Conservation (phyloP, 495 filamentous ascomycete genomes). For the Pyrenula massariospora region DNA sequence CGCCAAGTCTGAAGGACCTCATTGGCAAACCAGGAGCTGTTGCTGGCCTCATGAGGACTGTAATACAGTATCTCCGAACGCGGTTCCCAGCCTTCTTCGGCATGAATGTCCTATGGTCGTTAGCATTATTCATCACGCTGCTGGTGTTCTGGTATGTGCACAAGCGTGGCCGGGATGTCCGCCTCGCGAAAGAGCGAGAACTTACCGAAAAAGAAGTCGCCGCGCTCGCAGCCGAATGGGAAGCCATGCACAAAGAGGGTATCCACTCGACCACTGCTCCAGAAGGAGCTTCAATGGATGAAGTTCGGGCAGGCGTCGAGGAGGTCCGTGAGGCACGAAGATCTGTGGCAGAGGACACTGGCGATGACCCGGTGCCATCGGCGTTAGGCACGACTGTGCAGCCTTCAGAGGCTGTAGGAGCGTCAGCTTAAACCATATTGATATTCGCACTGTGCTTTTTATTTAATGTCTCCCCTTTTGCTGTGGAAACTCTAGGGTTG, state of each 20-base stretch:
- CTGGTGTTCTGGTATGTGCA: slow-evolving; percentile 97
- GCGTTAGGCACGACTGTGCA: background rate
- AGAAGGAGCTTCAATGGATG: slow-evolving; percentile 26
- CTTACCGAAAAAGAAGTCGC: slow-evolving; percentile 37
- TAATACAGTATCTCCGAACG: slow-evolving; percentile 71
- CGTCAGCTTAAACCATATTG: background rate
- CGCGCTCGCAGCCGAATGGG: slow-evolving; percentile 26
- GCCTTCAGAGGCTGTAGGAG: slow-evolving; percentile 3
- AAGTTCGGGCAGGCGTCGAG: slow-evolving; percentile 28
- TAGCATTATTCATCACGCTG: slow-evolving; percentile 59
- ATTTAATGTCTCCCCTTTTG: too few species aligned
- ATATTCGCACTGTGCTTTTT: too few species aligned
- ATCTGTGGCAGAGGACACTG: slow-evolving; percentile 5
- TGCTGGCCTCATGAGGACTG: slow-evolving; percentile 67
- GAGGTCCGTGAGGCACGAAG: slow-evolving; percentile 24
- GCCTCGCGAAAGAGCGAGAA: slow-evolving; percentile 59
- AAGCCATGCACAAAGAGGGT: slow-evolving; percentile 25
- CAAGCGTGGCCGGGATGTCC: slow-evolving; percentile 76
- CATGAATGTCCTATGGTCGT: slow-evolving; percentile 75
- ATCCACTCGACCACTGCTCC: slow-evolving; percentile 34
- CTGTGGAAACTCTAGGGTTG: background rate
- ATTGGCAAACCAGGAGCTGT: slow-evolving; percentile 77
- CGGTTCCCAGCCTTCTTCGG: slow-evolving; percentile 77
- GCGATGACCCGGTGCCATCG: slow-evolving; percentile 1
- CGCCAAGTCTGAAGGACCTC: slow-evolving; percentile 64